Base-by-base conservation (phyloP, 495 filamentous ascomycete genomes). In the Cryomyces minteri region DNA sequence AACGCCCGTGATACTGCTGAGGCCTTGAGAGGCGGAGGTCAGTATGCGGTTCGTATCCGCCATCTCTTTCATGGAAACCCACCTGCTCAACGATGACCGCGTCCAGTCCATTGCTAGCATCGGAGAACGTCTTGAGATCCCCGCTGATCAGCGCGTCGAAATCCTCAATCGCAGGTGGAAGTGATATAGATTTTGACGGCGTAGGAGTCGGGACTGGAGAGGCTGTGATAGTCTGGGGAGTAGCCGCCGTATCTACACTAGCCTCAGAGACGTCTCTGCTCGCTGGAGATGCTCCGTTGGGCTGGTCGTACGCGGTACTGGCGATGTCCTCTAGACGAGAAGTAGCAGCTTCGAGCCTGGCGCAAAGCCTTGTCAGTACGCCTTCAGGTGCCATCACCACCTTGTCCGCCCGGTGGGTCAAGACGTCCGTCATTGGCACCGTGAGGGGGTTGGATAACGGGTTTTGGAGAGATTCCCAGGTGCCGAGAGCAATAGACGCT, bases 261-360 rank as follows among this genome's bases (percentile, higher is more conserved):
- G 34, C 14, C 32, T 34, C 29, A 65, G 64, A 43, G 65, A 62
- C 31, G 43, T 60, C 43, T 25, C 31, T 48, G 54, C 31, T 44
- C 46, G 25, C 47, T 57, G 8, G 59, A 58, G 6, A 43, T 9
- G 34, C 34, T 9, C 34, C 34, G 12, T 37, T 37, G 34, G 34
- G 34, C 34, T 37, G 34, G 3, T 37, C 70, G 18, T 25, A 25
- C 18, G 18, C 18, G 18, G 18, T 25, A 25, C 18, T 25, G 18
- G 87, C 87, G 57, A 96, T 90, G 62, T 98, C 90, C 69, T 98
- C 90, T 48, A 99, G 73, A 49, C 92, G 79, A 51, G 86, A 88
- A 51, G 90, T 96, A 37, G 90, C 90, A 58, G 90, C 90, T 72
- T 99, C 90, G 51, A 99, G 82, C 67, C 90, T 99, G 62, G n/a